A percentile compares a stretch with the other conserved stretches of the same genome.
Conservation (phyloP, 768 basidiomycete genomes). For the Russula sp. region DNA sequence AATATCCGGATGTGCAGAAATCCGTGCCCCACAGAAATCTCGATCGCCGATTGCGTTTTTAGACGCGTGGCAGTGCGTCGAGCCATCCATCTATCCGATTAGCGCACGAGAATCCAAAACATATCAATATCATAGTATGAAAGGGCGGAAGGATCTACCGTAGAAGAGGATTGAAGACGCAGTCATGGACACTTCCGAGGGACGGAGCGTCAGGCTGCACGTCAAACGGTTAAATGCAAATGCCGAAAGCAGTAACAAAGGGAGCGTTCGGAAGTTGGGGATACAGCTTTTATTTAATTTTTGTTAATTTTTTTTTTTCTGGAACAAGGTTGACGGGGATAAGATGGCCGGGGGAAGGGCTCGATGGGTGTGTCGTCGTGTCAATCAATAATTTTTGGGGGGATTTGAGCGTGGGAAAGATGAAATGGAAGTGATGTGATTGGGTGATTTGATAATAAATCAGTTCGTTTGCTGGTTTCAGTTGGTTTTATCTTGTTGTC, state of each 20-base stretch:
- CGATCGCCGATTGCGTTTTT: slow-evolving; percentile 11
- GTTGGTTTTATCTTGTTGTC: slow-evolving; percentile 8
- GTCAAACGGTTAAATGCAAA: slow-evolving; percentile 16
- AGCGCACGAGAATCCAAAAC: background rate
- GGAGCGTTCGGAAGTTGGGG: too few relatives aligned
- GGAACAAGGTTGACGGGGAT: background rate
- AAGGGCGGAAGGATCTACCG: too few relatives aligned
- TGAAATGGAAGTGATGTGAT: slow-evolving; percentile 11
- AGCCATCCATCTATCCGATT: background rate
- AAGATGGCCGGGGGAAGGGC: too few relatives aligned
- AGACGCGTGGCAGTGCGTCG: slow-evolving; percentile 14
- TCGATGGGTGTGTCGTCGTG: too few relatives aligned
- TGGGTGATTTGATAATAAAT: slow-evolving; percentile 17
- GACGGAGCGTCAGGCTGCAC: slow-evolving; percentile 12
- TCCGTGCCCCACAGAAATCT: slow-evolving; percentile 7
- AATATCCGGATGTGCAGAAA: slow-evolving; percentile 6
- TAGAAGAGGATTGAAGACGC: too few relatives aligned
- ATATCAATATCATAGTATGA: background rate
- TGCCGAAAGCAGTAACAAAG: slow-evolving; percentile 17
- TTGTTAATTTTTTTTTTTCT: background rate
- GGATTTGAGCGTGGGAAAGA: slow-evolving; percentile 9
- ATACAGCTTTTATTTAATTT: too few relatives aligned
- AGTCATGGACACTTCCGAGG: background rate
- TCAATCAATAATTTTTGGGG: background rate
- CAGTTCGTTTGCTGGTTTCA: background rate